These are phyloP conservation scores for Lyophyllum semitale DNA, from an alignment of 768 basidiomycete genomes.

Conservation along the genomic window DNA sequence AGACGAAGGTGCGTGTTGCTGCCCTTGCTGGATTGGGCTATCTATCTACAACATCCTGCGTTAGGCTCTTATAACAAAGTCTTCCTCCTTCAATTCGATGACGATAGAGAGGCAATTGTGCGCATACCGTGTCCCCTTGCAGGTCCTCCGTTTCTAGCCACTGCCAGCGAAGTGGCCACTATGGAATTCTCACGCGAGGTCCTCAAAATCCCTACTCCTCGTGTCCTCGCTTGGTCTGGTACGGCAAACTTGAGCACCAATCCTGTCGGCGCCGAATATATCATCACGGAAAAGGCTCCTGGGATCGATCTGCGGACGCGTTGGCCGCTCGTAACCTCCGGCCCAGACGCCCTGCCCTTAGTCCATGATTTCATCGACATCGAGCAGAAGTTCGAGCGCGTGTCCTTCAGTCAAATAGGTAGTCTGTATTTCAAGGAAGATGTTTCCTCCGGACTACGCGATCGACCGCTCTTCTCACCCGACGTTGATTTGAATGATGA, in stretches of 20 bases:
- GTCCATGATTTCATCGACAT: constrained; percentile 21
- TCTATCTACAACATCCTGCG: too few species aligned
- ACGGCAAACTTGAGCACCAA: constrained; percentile 14
- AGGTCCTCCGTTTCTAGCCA: constrained; percentile 25
- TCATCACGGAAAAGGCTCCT: constrained; percentile 32
- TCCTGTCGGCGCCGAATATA: constrained; percentile 31
- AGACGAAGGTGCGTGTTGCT: too few species aligned
- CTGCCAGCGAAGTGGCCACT: constrained; percentile 39
- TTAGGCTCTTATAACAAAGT: constrained; percentile 21
- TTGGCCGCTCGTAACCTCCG: constrained; percentile 14
- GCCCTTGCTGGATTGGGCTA: too few species aligned
- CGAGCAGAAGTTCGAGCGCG: constrained; percentile 17
- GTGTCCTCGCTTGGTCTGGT: constrained; percentile 30
- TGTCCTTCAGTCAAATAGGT: constrained; percentile 28
- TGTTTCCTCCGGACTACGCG: constrained; percentile 11
- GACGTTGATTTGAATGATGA: too few species aligned
- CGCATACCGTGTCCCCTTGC: constrained; percentile 23
- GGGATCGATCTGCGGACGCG: constrained; percentile 22
- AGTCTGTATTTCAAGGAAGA: constrained; percentile 37
- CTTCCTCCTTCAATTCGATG: constrained; percentile 18
- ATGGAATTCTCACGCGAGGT: constrained; percentile 28
- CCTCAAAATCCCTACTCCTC: constrained; percentile 28
- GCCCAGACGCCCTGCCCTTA: not conserved
- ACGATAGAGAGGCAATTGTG: constrained; percentile 17
- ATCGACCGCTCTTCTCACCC: too few species aligned